phyloP scores from a whole-genome alignment of 2,329 filamentous ascomycete genomes.

The Fusarium veterinarium region DNA sequence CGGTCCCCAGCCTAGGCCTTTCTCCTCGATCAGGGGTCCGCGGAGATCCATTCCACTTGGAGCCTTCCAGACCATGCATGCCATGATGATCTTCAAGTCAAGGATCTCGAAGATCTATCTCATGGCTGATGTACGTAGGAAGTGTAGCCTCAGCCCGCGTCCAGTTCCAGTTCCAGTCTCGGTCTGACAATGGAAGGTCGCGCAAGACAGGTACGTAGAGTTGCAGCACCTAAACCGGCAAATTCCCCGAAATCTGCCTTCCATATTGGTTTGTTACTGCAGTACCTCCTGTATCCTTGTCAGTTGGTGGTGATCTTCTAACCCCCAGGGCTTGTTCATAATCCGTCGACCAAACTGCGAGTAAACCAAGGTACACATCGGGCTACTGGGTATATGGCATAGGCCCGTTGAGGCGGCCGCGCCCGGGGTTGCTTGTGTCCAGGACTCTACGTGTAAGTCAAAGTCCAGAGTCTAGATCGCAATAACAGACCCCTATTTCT shows the following conservation, averaged over 20 bases:
- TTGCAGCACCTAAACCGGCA: constrained; percentile 4
- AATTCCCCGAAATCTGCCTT: constrained; percentile 31
- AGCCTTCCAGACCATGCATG: constrained; percentile 49
- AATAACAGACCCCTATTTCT: neutral
- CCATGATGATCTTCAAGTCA: constrained; percentile 49
- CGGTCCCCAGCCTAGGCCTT: constrained; percentile 60
- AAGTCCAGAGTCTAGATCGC: neutral
- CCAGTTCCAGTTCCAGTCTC: constrained; percentile 39
- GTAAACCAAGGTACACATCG: neutral
- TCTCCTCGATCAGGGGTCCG: constrained; percentile 42
- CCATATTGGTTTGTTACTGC: constrained; percentile 25
- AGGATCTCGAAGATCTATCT: constrained; percentile 57
- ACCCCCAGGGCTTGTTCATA: neutral
- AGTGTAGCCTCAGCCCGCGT: constrained; percentile 44
- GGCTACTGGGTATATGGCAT: neutral
- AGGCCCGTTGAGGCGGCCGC: constrained; percentile 15
- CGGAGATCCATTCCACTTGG: constrained; percentile 48
- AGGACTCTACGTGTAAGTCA: neutral
- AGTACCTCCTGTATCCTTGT: constrained; percentile 17
- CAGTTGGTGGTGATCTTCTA: neutral
- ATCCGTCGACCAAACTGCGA: neutral
- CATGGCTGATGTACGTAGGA: constrained; percentile 44
- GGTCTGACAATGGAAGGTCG: constrained; percentile 43
- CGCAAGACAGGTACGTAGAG: neutral
- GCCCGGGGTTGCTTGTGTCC: neutral